Evolutionary conservation across 768 basidiomycete species (phyloP), one percentile per base, ranked within the genome.

Genomic region (Amylocystis lapponica): DNA sequence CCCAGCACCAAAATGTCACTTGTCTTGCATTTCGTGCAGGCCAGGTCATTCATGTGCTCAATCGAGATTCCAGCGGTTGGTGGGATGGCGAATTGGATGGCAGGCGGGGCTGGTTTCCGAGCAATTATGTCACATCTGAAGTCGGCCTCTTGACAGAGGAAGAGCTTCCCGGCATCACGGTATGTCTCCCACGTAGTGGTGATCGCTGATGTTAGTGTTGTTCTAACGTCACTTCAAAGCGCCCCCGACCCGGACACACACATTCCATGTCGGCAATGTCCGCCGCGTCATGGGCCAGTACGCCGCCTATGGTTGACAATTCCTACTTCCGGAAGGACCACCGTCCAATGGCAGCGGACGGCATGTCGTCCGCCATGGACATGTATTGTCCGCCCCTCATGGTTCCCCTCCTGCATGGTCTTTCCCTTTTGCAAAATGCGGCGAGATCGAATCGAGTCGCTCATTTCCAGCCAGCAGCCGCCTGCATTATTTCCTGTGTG

Each of bases 81-180:
- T 98, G 95, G 95, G 94, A 99, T 58, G 96, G 96, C 9, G 92
- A 98, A 64, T 62, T 95, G 14, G 86, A 91, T 27, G 86, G 82
- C 2, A 68, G 82, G 47, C 70, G 94, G 54, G 96, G 96, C 11
- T 99, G 96, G 96, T 98, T 98, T 65, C 96, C 96, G 16, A 93
- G 90, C 56, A 99, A 98, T 65, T 98, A 96, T 66, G 87, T 90
- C 50, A 83, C 81, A 51, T 67, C 75, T 13, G 81, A 84, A 51
- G 68, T 75, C 39, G 72, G 71, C 39, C 70, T 78, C 29, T 56
- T 83, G 46, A 73, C 71, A 4, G 77, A 76, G 48, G 81, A 84
- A 55, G 75, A 81, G 45, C 66, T 76, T 17, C 63, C 75, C 3
- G 27, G 42, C 40, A 33, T 46, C 9, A 64, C 65, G 45, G 70